Evolutionary conservation across 2,329 filamentous ascomycete species (phyloP).

Genomic region (Leptographium procerum): DNA sequence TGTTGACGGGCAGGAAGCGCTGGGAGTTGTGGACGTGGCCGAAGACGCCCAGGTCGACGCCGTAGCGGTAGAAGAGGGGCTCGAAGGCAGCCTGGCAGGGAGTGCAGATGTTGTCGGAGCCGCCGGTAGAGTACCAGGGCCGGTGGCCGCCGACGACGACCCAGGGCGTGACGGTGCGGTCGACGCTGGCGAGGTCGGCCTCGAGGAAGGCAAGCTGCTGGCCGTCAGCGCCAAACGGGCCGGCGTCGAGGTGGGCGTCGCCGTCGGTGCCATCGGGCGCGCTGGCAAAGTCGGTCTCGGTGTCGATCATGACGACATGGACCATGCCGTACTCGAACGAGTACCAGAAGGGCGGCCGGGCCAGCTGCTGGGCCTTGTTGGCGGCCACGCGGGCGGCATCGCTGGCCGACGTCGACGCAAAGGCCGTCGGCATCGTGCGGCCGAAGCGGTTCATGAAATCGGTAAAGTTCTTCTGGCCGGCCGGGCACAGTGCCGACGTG

Average conservation of each 20-base stretch:
- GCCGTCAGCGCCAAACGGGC: slow-evolving; percentile 34
- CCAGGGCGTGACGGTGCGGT: slow-evolving; percentile 44
- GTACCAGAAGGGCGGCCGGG: slow-evolving; percentile 47
- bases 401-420: slow-evolving; percentile 34
- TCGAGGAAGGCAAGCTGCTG: slow-evolving; percentile 44
- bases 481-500: slow-evolving; percentile 28
- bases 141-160: slow-evolving; percentile 31
- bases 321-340: slow-evolving; percentile 48
- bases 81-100: slow-evolving; percentile 43
- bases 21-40: slow-evolving; percentile 49
- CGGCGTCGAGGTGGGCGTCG: slow-evolving; percentile 28
- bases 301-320: slow-evolving; percentile 43
- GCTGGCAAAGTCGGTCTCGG: slow-evolving; percentile 42
- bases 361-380: slow-evolving; percentile 30
- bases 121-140: slow-evolving; percentile 34
- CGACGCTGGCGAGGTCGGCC: slow-evolving; percentile 43
- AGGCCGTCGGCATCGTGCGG: slow-evolving; percentile 37
- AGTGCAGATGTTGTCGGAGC: slow-evolving; percentile 22
- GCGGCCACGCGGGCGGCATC: slow-evolving; percentile 29
- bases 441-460: slow-evolving; percentile 46
- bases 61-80: slow-evolving; percentile 40
- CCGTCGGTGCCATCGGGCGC: slow-evolving; percentile 29
- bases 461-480: slow-evolving; percentile 49
- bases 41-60: slow-evolving; percentile 44
- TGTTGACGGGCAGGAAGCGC: slow-evolving; percentile 32